Evolutionary conservation across 495 filamentous ascomycete genomes (phyloP), one percentile per base, ranked within the genome.

Genomic region (Lichina pygmaea): DNA sequence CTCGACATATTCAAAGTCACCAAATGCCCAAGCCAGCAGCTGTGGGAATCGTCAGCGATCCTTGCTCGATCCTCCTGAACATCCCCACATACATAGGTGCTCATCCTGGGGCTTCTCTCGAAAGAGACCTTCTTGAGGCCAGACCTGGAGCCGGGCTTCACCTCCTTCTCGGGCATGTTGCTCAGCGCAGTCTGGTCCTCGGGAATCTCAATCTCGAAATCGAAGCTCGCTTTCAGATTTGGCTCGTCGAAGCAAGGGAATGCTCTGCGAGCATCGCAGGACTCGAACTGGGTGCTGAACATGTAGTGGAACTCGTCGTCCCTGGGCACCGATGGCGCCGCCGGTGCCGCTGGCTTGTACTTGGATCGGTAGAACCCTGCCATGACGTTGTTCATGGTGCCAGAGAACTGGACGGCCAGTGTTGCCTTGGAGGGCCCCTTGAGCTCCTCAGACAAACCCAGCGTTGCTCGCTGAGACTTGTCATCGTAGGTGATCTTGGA

Each of bases 201-300:
- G 24, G 91, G 89, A 9, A 93, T 69, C 62, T 93, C 85, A 43
- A 97, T 79, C 52, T 78, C 66, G 47, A 97, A 79, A 58, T 93
- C 86, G 54, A 92, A 95, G 7, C 83, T 81, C 24, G 89, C 83
- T 61, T 97, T 97, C 44, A 94, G 66, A 54, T 91, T 94, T 15
- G 89, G 89, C 63, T 97, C 89, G 56, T 97, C 89, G 53, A 95
- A 95, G 65, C 89, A 95, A 41, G 89, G 89, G 59, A 97, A 91
- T 16, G 86, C 86, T 51, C 85, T 66, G 44, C 89, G 74, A 39
- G 89, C 89, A 66, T 94, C 89, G 55, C 84, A 93, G 39, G 84
- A 77, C 62, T 97, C 89, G 53, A 97, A 95, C 60, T 97, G 89
- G 38, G 89, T 97, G 61, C 77, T 84, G 57, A 91, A 72, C 86